Evolutionary conservation across 176 grass and related monocot genomes (phyloP), one percentile per base, ranked within the genome.

Genomic region (Zoysia japonica): DNA sequence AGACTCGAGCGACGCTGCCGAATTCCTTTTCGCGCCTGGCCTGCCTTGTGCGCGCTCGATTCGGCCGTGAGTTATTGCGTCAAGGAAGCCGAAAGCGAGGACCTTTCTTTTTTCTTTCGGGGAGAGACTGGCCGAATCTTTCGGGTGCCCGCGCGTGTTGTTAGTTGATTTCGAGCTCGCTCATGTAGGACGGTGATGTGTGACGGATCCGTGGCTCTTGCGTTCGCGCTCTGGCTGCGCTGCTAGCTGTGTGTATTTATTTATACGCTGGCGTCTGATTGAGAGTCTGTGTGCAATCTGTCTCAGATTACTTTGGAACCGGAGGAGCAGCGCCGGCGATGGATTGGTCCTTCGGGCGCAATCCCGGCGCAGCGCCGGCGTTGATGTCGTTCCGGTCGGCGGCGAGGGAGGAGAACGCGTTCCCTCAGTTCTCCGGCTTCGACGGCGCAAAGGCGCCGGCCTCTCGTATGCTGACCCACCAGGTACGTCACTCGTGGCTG

Each of bases 331-430:
- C 77, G 28, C 54, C 86, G 43, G 79, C 71, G 14, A 71, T 93
- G 71, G 83, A 94, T 37, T 97, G 95, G 95, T 87, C 92, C 2
- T 94, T 88, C 48, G 79, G 76, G 7, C 90, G 54, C 78, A 90
- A 81, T 60, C 42, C 78, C 68, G 46, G 83, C 62, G 63, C 72
- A 9, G 64, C 76, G 53, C 89, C 79, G 62, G 77, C 85, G 76
- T 88, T 94, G 69, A 92, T 94, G 87, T 88, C 92, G 47, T 88
- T 88, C 80, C 63, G 87, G 77, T 77, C 81, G 15, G 44, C 81
- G 70, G 79, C 77, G 56, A 86, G 87, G 47, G 87, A 89, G 61
- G 85, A 84, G 54, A 38, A 39, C 57, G 6, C 47, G 16, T 65
- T 84, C 41, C 78, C 86, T 44, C 81, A 90, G 1, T 86, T 88